Conservation (phyloP, 768 basidiomycete genomes). For the Psilocybe cyanescens region DNA sequence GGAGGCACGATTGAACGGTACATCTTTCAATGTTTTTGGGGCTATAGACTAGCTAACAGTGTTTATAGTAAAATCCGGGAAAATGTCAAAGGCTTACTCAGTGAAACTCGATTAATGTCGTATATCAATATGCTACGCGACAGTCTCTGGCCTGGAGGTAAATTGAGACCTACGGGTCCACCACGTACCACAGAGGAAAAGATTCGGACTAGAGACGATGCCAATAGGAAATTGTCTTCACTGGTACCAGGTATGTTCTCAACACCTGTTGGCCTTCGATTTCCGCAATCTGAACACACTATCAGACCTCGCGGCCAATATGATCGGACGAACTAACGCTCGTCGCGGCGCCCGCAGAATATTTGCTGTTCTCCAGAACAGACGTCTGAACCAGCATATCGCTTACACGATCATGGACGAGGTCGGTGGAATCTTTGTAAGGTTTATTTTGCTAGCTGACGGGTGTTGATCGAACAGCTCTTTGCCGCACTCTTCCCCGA, state of each 20-base stretch:
- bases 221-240: slow-evolving; percentile 87
- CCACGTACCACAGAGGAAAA: slow-evolving; percentile 87
- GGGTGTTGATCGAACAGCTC: slow-evolving; percentile 19
- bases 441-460: slow-evolving; percentile 1
- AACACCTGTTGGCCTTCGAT: neutral
- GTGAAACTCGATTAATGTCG: slow-evolving; percentile 71
- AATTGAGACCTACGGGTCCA: slow-evolving; percentile 56
- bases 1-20: slow-evolving; percentile 96
- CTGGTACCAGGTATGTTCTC: slow-evolving; percentile 79
- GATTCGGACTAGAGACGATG: slow-evolving; percentile 78
- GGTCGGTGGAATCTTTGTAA: slow-evolving; percentile 44
- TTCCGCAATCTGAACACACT: neutral
- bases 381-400: slow-evolving; percentile 93
- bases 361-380: slow-evolving; percentile 93
- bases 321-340: slow-evolving; percentile 97
- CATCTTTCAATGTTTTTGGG: slow-evolving; percentile 23
- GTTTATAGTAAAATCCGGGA: slow-evolving; percentile 83
- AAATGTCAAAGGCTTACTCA: slow-evolving; percentile 62
- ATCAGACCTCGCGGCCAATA: slow-evolving; percentile 91
- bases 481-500: slow-evolving; percentile 36
- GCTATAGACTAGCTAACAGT: slow-evolving; percentile 6
- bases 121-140: slow-evolving; percentile 73
- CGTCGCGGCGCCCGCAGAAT: slow-evolving; percentile 90
- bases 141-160: slow-evolving; percentile 85
- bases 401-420: slow-evolving; percentile 89